Evolutionary conservation across 192 early-diverging fungal genomes (phyloP), one percentile per base, ranked within the genome.

Genomic region (Spinellus fusiger): DNA sequence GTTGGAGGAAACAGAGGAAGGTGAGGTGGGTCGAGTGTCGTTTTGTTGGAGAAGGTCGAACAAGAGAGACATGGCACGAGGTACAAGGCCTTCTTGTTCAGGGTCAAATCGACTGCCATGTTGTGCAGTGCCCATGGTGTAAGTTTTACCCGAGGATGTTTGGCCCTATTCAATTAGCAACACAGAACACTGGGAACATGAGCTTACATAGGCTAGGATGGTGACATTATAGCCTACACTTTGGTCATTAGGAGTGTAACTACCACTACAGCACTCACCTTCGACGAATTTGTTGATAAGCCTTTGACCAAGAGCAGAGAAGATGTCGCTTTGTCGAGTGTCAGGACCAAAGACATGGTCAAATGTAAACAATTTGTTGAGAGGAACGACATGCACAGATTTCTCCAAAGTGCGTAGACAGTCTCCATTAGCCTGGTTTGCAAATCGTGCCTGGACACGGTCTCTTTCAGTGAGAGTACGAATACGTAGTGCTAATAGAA

Each of bases 171-270:
- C 35, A 37, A 37, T 37, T 37, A 37, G 5, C 5, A 5, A 37
- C 13, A 37, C 13, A 37, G 5, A 37, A 5, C 5, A 37, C 5
- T 9, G 35, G 18, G 18, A 44, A 44, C 10, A 16, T 28, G 29
- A 20, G 5, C 32, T 51, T 60, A 74, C 89, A 79, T 90, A 89
- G 37, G 96, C 96, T 51, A 98, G 78, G 35, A 98, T 87, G 0
- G 96, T 97, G 25, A 88, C 90, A 75, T 97, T 98, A 67, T 91
- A 94, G 18, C 95, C 95, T 76, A 87, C 82, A n/a, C n/a, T n/a
- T n/a, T 44, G 3, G 4, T 44, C 35, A 37, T 44, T 44, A n/a
- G n/a, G n/a, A n/a, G 9, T 26, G 28, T 16, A 5, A 29, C 6
- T 33, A 49, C 7, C 2, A 26, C 8, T 49, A 25, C 15, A 22